Conservation (phyloP, 202 grass and related monocot species). For the Cymbopogon flexuosus region DNA sequence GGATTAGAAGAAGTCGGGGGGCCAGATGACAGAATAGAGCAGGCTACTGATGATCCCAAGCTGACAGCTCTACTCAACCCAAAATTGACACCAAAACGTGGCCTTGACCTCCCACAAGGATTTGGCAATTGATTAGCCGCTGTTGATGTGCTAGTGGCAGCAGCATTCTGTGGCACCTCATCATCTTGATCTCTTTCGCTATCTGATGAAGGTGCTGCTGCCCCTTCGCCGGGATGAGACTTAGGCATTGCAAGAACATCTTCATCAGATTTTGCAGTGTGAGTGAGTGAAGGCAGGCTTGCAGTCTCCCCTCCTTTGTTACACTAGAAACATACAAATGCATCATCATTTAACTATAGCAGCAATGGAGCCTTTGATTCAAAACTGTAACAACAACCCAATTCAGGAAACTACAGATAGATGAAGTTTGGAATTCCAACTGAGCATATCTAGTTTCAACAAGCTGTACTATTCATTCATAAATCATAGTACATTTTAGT, state of each 20-base stretch:
- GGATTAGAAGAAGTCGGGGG: conserved; percentile 39
- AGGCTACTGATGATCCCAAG: conserved; percentile 68
- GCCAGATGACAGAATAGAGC: conserved; percentile 52
- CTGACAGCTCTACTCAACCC: conserved; percentile 82
- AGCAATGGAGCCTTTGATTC: neutral
- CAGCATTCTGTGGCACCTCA: conserved; percentile 33
- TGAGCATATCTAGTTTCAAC: neutral
- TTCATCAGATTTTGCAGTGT: conserved; percentile 33
- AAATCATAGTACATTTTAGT: neutral
- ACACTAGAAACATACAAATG: conserved; percentile 35
- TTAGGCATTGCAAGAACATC: conserved; percentile 27
- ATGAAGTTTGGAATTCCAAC: neutral
- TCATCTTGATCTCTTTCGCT: conserved; percentile 40
- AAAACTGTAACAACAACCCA: neutral
- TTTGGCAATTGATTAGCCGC: conserved; percentile 27
- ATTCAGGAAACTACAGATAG: neutral
- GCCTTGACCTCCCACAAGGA: conserved; percentile 35
- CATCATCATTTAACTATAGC: neutral
- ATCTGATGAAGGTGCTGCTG: conserved; percentile 30
- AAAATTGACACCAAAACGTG: conserved; percentile 62
- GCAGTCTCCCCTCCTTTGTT: conserved; percentile 33
- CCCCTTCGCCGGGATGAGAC: conserved; percentile 34
- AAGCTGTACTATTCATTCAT: neutral
- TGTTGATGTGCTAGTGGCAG: conserved; percentile 16
- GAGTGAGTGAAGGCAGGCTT: conserved; percentile 20